phyloP scores from a whole-genome alignment of 345 rosid genomes.

The Euphorbia tirucalli region DNA sequence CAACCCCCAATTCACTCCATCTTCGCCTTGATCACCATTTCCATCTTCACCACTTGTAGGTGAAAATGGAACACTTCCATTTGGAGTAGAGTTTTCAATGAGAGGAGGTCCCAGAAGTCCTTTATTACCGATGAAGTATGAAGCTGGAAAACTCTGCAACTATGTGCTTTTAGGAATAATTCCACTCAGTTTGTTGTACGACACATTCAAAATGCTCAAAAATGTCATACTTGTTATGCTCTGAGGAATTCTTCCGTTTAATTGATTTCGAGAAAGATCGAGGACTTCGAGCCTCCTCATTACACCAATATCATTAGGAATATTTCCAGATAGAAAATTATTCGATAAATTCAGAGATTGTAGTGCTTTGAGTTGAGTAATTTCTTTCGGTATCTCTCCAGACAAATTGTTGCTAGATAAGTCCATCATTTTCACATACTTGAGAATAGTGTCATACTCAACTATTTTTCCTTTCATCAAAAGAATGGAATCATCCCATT shows the following conservation, averaged over 20 bases:
- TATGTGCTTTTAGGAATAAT: background rate
- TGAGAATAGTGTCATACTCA: background rate
- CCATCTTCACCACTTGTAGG: background rate
- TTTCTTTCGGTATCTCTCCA: background rate
- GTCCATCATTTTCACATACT: background rate
- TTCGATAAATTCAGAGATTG: conserved; percentile 5
- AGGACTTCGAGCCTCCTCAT: background rate
- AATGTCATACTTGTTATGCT: background rate
- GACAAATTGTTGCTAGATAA: conserved; percentile 4
- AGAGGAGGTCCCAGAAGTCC: conserved; percentile 2
- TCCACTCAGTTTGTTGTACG: background rate
- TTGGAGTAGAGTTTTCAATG: background rate
- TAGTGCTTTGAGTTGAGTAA: background rate
- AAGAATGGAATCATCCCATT: background rate
- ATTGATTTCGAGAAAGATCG: background rate
- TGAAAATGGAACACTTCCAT: background rate
- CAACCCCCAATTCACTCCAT: background rate
- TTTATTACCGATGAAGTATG: background rate
- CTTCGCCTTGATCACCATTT: background rate
- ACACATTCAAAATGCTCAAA: background rate
- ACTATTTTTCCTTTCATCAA: background rate
- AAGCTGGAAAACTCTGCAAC: background rate
- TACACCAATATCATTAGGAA: background rate
- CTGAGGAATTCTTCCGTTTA: background rate
- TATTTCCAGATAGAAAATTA: background rate